Percentiles rank a stretch among this genome's conserved stretches.
phyloP scores from a whole-genome alignment of 805 yeast genomes.

The Hemisphaericaspora nanyangensis region DNA sequence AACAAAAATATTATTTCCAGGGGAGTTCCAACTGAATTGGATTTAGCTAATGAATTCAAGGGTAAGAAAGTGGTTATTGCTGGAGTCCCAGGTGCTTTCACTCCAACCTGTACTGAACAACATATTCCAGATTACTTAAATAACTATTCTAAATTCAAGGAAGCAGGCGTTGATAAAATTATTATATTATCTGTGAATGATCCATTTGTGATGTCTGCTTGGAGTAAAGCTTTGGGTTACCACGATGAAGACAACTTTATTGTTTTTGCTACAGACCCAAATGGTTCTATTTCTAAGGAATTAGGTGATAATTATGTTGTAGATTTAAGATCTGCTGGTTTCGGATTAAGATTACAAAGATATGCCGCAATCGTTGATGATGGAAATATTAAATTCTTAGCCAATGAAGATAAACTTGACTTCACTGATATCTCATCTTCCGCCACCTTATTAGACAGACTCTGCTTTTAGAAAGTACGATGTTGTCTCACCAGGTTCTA shows the following conservation, averaged over 20 bases:
- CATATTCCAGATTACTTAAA: constrained; percentile 37
- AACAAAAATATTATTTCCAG: constrained; percentile 36
- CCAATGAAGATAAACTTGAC: constrained; percentile 22
- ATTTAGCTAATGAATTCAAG: constrained; percentile 28
- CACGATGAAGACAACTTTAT: constrained; percentile 30
- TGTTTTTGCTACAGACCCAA: constrained; percentile 38
- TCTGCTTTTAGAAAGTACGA: no score
- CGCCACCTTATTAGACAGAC: constrained; percentile 18
- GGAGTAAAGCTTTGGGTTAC: constrained; percentile 45
- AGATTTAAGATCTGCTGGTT: constrained; percentile 43
- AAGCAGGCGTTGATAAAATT: constrained; percentile 29
- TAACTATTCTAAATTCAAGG: constrained; percentile 44
- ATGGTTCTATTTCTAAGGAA: constrained; percentile 27
- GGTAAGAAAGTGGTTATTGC: constrained; percentile 64
- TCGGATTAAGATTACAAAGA: constrained; percentile 45
- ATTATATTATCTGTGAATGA: constrained; percentile 40
- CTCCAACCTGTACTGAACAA: constrained; percentile 50
- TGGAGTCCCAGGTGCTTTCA: constrained; percentile 83
- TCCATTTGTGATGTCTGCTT: constrained; percentile 41
- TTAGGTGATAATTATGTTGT: constrained; percentile 50
- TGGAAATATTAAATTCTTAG: constrained; percentile 35
- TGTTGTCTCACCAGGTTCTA: no score
- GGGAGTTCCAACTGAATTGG: constrained; percentile 33
- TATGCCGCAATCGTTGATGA: constrained; percentile 66
- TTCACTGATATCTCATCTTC: constrained; percentile 23